Percentiles rank a stretch among this genome's conserved stretches.
Conservation (phyloP, 1,284 basidiomycete species). For the Sphagnurus paluster region DNA sequence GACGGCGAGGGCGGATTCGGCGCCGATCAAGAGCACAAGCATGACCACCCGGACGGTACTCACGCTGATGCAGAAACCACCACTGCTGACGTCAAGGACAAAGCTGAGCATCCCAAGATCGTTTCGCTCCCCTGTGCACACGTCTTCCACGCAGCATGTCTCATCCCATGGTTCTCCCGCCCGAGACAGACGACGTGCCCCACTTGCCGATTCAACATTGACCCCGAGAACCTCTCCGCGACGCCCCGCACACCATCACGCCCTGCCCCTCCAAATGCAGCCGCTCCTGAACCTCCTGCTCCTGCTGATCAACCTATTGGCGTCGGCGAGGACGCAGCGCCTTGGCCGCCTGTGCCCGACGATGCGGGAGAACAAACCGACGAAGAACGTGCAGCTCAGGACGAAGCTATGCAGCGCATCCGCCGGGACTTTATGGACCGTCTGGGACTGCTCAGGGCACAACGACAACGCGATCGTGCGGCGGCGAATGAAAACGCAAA, state of each 20-base stretch:
- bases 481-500: too few species aligned
- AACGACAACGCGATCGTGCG: too few species aligned
- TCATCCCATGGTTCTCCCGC: conserved; percentile 77
- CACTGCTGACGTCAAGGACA: conserved; percentile 9
- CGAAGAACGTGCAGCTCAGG: too few species aligned
- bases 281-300: too few species aligned
- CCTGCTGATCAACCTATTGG: too few species aligned
- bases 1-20: conserved; percentile 43
- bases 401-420: too few species aligned
- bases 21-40: conserved; percentile 25
- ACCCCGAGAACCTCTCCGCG: conserved; percentile 71
- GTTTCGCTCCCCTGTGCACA: conserved; percentile 75
- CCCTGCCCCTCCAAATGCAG: too few species aligned
- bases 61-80: conserved; percentile 11
- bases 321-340: too few species aligned
- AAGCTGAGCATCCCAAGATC: conserved; percentile 36
- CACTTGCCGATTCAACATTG: conserved; percentile 77
- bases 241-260: neutral
- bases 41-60: neutral
- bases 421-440: too few species aligned
- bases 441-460: too few species aligned
- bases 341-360: too few species aligned
- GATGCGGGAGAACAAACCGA: too few species aligned
- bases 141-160: conserved; percentile 74
- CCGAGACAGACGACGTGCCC: conserved; percentile 78